A percentile compares a stretch with the other conserved stretches of the same genome.
These are phyloP conservation scores for Borealophlyctis nickersoniae DNA, from an alignment of 192 early-diverging fungal species.

Conservation along the genomic window DNA sequence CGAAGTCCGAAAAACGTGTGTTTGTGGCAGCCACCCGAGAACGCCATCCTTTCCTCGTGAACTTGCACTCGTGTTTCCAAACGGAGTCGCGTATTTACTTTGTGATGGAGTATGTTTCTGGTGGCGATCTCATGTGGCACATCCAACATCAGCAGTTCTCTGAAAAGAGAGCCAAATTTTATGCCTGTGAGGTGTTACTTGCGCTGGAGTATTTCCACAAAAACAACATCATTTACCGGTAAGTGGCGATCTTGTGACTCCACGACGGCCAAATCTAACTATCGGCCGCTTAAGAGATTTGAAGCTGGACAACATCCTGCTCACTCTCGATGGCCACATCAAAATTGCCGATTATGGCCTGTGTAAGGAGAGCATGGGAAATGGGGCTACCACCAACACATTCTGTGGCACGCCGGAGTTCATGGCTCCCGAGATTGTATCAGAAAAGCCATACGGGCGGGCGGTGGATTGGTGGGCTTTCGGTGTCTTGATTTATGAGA, in stretches of 20 bases:
- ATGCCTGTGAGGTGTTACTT: conserved; percentile 91
- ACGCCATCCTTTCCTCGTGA: conserved; percentile 93
- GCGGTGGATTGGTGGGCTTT: conserved; percentile 99
- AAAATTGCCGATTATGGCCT: conserved; percentile 98
- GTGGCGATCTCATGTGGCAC: conserved; percentile 99
- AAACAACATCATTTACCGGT: conserved; percentile 86
- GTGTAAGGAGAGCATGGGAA: conserved; percentile 94
- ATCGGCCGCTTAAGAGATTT: conserved; percentile 75
- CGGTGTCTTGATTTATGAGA: conserved; percentile 63
- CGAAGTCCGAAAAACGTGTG: conserved; percentile 90
- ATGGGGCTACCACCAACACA: conserved; percentile 83
- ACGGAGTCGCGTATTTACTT: conserved; percentile 93
- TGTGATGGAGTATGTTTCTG: conserved; percentile 96
- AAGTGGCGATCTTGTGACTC: too few relatives aligned
- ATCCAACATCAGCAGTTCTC: conserved; percentile 91
- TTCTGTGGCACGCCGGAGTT: conserved; percentile 99
- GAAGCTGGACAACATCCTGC: conserved; percentile 94
- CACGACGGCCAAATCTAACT: too few relatives aligned
- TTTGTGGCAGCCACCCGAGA: conserved; percentile 88
- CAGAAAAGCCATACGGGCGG: conserved; percentile 92
- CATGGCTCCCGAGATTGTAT: conserved; percentile 97
- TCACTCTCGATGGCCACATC: conserved; percentile 90
- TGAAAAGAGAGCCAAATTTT: conserved; percentile 91
- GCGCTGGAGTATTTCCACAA: conserved; percentile 96
- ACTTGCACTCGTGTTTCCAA: conserved; percentile 96